phyloP scores from a whole-genome alignment of 176 grass and related monocot genomes.

The Neostapfia colusana region DNA sequence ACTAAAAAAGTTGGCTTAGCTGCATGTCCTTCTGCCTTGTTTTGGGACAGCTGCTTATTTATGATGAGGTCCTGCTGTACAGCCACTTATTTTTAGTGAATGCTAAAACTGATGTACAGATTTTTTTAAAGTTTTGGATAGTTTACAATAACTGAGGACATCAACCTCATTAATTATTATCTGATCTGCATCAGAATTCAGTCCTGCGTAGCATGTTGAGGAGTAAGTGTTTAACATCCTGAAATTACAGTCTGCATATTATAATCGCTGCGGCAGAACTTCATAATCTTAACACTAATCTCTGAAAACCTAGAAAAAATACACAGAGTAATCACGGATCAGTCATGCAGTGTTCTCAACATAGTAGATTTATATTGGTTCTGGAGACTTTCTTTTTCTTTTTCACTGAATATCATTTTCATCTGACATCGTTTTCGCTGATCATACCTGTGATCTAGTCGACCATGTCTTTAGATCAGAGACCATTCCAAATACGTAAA shows the following conservation, averaged over 20 bases:
- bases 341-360: neutral
- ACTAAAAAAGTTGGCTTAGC: conserved; percentile 14
- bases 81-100: neutral
- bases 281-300: neutral
- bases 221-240: too few species aligned
- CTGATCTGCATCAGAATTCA: neutral
- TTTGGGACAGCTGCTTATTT: conserved; percentile 7
- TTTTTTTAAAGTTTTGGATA: too few species aligned
- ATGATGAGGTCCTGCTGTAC: too few species aligned
- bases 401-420: neutral
- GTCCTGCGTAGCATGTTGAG: too few species aligned
- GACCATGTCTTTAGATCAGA: neutral
- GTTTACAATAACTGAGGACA: neutral
- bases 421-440: neutral
- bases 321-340: neutral
- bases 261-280: neutral
- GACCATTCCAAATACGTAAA: neutral
- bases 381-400: neutral
- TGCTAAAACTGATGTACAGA: too few species aligned
- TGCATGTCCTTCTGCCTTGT: neutral
- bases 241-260: neutral
- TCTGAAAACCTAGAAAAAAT: neutral
- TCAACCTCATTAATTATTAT: neutral
- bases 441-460: neutral
- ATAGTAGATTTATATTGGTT: neutral